Evolutionary conservation across 805 yeast genomes (phyloP), one percentile per base, ranked within the genome.

Genomic region (Saccharomycopsis fermentans): DNA sequence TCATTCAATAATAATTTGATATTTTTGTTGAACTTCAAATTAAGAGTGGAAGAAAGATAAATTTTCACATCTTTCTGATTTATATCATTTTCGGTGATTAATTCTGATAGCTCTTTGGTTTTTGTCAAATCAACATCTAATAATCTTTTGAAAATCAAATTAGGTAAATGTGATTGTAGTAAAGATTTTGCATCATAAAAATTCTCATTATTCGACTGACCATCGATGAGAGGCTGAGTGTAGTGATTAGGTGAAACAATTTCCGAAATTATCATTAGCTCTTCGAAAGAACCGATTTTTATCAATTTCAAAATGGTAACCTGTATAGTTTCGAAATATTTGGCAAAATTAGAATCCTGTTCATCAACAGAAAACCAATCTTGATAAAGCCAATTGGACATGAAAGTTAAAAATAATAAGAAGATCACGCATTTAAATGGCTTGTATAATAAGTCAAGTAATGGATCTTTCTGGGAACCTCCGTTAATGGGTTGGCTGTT

Each of bases 101-200:
- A 47, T 27, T 55, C 66, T 57, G 71, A 74, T 17, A 70, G 58
- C 54, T 67, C 71, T 52, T 65, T 69, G 2, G 79, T 73, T 16
- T 74, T 77, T 19, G 69, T 71, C 53, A 71, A 74, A 62, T 79
- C 80, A 27, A 75, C 67, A 65, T 83, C 87, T 36, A 75, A 65
- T 40, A 86, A 70, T 64, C 81, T 79, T 26, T 73, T 70, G 1
- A 87, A 82, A 1, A 70, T 62, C 54, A 84, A 69, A 61, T 76
- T 73, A 2, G 94, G 92, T 17, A 83, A 74, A 57, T 83, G 85
- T 57, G 77, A 81, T 65, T 87, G 90, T 47, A 87, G 72, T 35
- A 86, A 71, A 0, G 86, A 73, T 65, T 90, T 78, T 58, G 86
- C 78, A 63, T 86, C 88, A 66, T 83, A 87, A 47, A 83, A 77